Percentiles rank a stretch among this genome's conserved stretches.
Conservation (phyloP, 768 basidiomycete species). For the Harrya chromipes region DNA sequence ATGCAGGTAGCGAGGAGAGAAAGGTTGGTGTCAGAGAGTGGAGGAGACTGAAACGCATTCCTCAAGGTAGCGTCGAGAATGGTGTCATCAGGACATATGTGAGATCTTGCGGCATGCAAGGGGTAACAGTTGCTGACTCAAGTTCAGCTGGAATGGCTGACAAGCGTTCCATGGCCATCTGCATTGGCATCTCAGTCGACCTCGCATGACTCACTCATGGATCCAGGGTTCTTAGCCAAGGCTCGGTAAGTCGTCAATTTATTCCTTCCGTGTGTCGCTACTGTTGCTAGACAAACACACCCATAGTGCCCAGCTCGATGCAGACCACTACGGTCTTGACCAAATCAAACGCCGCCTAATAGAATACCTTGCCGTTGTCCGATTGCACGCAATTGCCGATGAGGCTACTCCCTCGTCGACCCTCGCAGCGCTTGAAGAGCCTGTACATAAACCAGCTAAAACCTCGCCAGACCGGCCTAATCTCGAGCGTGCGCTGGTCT, state of each 20-base stretch:
- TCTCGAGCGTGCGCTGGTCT: conserved; percentile 21
- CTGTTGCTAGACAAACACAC: neutral
- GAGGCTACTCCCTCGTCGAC: conserved; percentile 7
- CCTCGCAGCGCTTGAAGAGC: conserved; percentile 1
- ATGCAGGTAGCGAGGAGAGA: conserved; percentile 71
- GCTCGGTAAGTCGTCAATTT: conserved; percentile 46
- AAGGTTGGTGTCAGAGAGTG: conserved; percentile 82
- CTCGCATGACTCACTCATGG: conserved; percentile 39
- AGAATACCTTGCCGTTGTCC: conserved; percentile 87
- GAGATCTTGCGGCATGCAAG: conserved; percentile 25
- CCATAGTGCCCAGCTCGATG: conserved; percentile 63
- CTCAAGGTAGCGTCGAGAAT: conserved; percentile 85
- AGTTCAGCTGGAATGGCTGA: conserved; percentile 78
- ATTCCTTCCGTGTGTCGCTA: no score
- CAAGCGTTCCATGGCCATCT: conserved; percentile 79
- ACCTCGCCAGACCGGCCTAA: conserved; percentile 19
- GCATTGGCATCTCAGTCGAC: conserved; percentile 17
- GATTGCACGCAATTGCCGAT: conserved; percentile 42
- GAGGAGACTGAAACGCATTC: conserved; percentile 82
- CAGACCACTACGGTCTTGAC: conserved; percentile 89
- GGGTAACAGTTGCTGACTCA: conserved; percentile 6
- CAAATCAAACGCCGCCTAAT: conserved; percentile 90
- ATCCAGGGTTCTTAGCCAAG: conserved; percentile 58
- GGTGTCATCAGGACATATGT: conserved; percentile 86
- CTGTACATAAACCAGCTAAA: conserved; percentile 18